Conservation (phyloP, 2,329 filamentous ascomycete species). For the Claviceps spartinae region DNA sequence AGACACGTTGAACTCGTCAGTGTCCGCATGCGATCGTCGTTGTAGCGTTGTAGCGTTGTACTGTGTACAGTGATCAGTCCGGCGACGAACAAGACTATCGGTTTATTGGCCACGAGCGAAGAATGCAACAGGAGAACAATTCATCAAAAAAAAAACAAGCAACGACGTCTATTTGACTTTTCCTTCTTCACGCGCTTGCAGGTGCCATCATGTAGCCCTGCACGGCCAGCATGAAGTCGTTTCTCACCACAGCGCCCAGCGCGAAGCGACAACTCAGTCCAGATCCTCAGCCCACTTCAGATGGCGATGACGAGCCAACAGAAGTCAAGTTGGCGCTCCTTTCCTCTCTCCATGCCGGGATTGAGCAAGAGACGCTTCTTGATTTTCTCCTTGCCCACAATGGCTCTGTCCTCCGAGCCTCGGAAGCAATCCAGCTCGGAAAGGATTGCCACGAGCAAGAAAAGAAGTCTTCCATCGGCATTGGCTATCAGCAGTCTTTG, state of each 20-base stretch:
- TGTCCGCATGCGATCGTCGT: not conserved
- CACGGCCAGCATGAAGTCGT: constrained; percentile 37
- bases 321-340: constrained; percentile 81
- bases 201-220: not conserved
- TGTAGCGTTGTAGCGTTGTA: not conserved
- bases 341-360: constrained; percentile 56
- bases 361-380: constrained; percentile 54
- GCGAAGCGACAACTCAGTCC: constrained; percentile 32
- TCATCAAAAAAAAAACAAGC: not conserved
- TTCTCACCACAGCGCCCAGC: constrained; percentile 33
- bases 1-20: not conserved
- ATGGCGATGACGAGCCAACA: constrained; percentile 47
- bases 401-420: constrained; percentile 58
- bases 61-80: not conserved
- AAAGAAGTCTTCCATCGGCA: constrained; percentile 22
- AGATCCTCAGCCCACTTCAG: constrained; percentile 14
- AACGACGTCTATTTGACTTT: not conserved
- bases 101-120: no score
- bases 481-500: constrained; percentile 52
- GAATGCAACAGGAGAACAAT: not conserved
- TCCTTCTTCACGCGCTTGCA: not conserved
- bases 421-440: constrained; percentile 34
- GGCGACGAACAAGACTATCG: no score
- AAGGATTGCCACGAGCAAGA: not conserved
- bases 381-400: constrained; percentile 67